phyloP scores from a whole-genome alignment of 2,329 filamentous ascomycete genomes.

The Eutypa lata region DNA sequence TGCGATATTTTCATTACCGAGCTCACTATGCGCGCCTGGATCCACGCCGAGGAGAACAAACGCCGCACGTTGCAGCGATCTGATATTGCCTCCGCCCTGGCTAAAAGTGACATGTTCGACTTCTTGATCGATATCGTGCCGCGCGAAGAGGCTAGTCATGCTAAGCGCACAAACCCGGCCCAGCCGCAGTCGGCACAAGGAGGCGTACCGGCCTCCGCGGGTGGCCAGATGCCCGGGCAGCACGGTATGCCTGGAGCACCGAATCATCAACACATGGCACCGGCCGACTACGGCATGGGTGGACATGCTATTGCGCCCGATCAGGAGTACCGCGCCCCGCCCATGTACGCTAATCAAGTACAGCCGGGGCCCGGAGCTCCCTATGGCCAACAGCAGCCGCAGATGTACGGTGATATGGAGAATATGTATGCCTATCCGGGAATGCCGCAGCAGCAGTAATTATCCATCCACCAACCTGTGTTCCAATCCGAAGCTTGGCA shows the following conservation, averaged over 20 bases:
- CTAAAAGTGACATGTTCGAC: slow-evolving; percentile 99
- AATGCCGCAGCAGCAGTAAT: slow-evolving; percentile 72
- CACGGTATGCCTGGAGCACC: slow-evolving; percentile 51
- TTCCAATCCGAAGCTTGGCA: no score
- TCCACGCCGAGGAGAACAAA: slow-evolving; percentile 99
- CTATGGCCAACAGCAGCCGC: slow-evolving; percentile 74
- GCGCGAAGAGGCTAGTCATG: slow-evolving; percentile 85
- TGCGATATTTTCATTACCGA: slow-evolving; percentile 99
- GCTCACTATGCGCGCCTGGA: slow-evolving; percentile 98
- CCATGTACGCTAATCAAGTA: slow-evolving; percentile 80
- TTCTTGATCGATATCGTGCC: slow-evolving; percentile 99
- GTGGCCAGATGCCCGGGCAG: slow-evolving; percentile 51
- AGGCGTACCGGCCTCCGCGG: slow-evolving; percentile 37
- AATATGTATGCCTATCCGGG: slow-evolving; percentile 81
- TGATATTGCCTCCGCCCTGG: slow-evolving; percentile 91
- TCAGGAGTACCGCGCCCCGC: slow-evolving; percentile 75
- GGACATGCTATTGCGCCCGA: slow-evolving; percentile 64
- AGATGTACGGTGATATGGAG: slow-evolving; percentile 79
- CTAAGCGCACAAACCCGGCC: slow-evolving; percentile 66
- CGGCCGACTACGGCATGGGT: slow-evolving; percentile 59
- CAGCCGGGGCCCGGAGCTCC: slow-evolving; percentile 67
- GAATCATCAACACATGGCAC: slow-evolving; percentile 53
- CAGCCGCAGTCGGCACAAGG: slow-evolving; percentile 43
- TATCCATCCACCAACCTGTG: neutral
- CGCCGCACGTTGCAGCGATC: slow-evolving; percentile 90